Conservation (phyloP, 2,329 filamentous ascomycete species). For the Zalaria sp. region DNA sequence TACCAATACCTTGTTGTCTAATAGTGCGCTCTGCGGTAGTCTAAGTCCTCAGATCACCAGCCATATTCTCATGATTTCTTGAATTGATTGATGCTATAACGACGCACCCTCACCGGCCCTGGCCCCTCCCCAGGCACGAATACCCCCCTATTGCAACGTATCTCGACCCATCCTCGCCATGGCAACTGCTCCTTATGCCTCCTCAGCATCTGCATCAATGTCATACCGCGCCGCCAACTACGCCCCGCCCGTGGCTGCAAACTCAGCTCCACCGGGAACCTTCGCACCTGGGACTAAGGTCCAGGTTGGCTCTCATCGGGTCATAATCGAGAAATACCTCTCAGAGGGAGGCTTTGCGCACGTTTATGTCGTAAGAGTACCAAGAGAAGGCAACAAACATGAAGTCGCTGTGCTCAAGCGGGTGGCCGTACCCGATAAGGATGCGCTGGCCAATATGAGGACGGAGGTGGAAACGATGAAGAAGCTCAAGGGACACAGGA, state of each 20-base stretch:
- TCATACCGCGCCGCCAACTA: neutral
- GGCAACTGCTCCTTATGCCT: slow-evolving; percentile 4
- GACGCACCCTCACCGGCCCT: neutral
- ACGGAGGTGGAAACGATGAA: slow-evolving; percentile 99
- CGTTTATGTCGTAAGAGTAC: slow-evolving; percentile 87
- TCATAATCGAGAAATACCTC: slow-evolving; percentile 91
- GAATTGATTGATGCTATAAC: too few species aligned
- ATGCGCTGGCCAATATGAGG: slow-evolving; percentile 86
- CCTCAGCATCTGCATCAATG: neutral
- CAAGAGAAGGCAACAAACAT: slow-evolving; percentile 60
- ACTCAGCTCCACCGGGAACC: slow-evolving; percentile 47
- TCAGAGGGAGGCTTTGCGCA: slow-evolving; percentile 97
- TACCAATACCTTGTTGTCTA: too few species aligned
- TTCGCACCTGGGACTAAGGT: slow-evolving; percentile 93
- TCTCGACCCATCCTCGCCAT: neutral
- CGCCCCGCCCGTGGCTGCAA: slow-evolving; percentile 3
- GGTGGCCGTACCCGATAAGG: slow-evolving; percentile 93
- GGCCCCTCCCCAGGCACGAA: neutral
- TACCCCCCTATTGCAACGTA: neutral
- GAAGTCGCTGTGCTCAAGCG: slow-evolving; percentile 81
- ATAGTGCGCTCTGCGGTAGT: too few species aligned
- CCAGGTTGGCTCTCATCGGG: slow-evolving; percentile 81
- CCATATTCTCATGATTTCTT: too few species aligned
- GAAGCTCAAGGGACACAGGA: slow-evolving; percentile 87
- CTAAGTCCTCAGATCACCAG: too few species aligned